Evolutionary conservation across 192 early-diverging fungal species (phyloP).

Genomic region (Phycomyces blakesleeanus): DNA sequence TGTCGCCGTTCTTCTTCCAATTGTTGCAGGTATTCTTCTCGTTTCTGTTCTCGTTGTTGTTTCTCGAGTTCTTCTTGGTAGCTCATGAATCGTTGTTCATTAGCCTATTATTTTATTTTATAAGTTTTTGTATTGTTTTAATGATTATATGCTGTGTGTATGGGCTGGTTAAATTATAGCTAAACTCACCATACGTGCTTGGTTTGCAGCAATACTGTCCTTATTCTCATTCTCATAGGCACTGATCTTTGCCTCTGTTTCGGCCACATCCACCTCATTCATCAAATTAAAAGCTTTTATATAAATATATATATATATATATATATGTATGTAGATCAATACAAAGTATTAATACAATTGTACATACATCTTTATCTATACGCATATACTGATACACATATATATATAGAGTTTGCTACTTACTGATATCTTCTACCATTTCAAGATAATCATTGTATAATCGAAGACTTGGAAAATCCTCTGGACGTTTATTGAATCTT

Average conservation of each 20-base stretch:
- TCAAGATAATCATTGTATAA: conserved; percentile 92
- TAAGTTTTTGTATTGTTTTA: no score
- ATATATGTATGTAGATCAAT: no score
- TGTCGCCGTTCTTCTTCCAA: conserved; percentile 67
- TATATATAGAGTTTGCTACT: conserved; percentile 22
- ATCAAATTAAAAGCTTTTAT: conserved; percentile 82
- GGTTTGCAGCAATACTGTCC: conserved; percentile 70
- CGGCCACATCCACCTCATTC: conserved; percentile 81
- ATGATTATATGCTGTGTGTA: no score
- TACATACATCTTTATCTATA: no score
- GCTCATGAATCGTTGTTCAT: conserved; percentile 50
- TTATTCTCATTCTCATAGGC: conserved; percentile 76
- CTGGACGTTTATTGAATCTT: conserved; percentile 87
- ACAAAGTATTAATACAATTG: no score
- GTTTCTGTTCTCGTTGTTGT: conserved; percentile 45
- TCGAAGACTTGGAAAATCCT: conserved; percentile 75
- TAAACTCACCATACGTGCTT: conserved; percentile 51
- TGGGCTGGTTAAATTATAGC: no score
- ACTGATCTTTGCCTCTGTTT: conserved; percentile 74
- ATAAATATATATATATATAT: no score
- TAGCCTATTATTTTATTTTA: no score
- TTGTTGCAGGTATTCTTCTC: conserved; percentile 68
- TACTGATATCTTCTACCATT: conserved; percentile 81
- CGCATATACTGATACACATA: no score
- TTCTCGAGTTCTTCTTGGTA: conserved; percentile 48